phyloP scores from a whole-genome alignment of 257 asterid species.

The Capsicum pubescens region DNA sequence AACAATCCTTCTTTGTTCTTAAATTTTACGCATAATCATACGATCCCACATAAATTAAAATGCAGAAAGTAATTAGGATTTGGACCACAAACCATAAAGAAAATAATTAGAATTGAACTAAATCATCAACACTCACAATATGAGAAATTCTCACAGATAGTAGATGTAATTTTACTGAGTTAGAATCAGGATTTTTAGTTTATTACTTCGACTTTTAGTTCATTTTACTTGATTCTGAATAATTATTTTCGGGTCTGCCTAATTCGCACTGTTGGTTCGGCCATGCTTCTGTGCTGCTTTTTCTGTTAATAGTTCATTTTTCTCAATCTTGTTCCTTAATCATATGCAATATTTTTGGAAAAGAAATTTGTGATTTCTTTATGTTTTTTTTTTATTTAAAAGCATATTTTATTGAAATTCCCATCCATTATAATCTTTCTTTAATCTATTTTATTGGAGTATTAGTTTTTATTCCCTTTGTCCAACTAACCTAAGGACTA shows the following conservation, averaged over 20 bases:
- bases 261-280: neutral
- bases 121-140: neutral
- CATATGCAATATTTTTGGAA: neutral
- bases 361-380: neutral
- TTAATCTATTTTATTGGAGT: neutral
- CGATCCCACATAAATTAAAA: no score
- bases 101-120: neutral
- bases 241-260: neutral
- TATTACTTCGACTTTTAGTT: no score
- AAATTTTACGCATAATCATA: no score
- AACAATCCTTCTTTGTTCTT: no score
- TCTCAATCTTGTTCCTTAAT: neutral
- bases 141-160: neutral
- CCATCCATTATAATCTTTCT: neutral
- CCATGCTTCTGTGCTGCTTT: neutral
- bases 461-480: conserved; percentile 7
- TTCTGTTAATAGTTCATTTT: neutral
- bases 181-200: neutral
- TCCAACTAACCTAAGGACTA: neutral
- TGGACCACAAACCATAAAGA: neutral
- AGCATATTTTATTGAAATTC: neutral
- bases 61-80: neutral
- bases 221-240: no score
- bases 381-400: neutral
- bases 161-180: neutral